Conservation (phyloP, 2,329 filamentous ascomycete genomes). For the Aureobasidium sp. region DNA sequence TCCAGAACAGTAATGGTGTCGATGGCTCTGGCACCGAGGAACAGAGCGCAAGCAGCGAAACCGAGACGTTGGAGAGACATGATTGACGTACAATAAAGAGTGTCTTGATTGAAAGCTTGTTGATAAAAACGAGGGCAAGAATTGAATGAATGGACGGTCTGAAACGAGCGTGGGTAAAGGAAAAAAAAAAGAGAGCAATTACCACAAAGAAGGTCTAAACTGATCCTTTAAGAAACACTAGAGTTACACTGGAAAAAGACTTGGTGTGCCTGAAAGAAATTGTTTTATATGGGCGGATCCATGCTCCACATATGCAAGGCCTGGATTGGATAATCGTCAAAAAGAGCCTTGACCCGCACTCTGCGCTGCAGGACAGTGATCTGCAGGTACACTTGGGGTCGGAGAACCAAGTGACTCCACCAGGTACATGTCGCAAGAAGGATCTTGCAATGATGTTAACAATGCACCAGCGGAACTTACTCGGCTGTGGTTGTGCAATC, state of each 20-base stretch:
- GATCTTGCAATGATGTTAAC: neutral
- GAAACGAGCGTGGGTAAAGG: constrained; percentile 2
- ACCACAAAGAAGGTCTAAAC: neutral
- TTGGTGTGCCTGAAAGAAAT: constrained; percentile 3
- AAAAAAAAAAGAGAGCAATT: neutral
- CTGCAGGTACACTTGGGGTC: neutral
- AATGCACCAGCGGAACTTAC: neutral
- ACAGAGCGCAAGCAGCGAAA: constrained; percentile 1
- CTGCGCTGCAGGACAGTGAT: neutral
- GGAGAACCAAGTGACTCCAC: neutral
- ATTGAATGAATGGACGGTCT: neutral
- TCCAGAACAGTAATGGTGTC: constrained; percentile 20
- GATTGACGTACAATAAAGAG: neutral
- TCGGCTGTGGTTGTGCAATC: neutral
- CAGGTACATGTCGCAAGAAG: neutral
- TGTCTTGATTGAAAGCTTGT: neutral
- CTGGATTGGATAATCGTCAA: constrained; percentile 1
- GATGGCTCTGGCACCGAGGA: constrained; percentile 16
- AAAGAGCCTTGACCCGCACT: neutral
- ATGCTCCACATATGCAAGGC: constrained; percentile 1
- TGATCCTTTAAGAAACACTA: neutral
- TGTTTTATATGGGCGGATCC: constrained; percentile 5
- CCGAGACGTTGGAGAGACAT: constrained; percentile 7
- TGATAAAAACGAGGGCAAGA: neutral
- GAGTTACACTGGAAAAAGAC: neutral